Conservation (phyloP, 2,329 filamentous ascomycete genomes). For the Penicillium sp. region DNA sequence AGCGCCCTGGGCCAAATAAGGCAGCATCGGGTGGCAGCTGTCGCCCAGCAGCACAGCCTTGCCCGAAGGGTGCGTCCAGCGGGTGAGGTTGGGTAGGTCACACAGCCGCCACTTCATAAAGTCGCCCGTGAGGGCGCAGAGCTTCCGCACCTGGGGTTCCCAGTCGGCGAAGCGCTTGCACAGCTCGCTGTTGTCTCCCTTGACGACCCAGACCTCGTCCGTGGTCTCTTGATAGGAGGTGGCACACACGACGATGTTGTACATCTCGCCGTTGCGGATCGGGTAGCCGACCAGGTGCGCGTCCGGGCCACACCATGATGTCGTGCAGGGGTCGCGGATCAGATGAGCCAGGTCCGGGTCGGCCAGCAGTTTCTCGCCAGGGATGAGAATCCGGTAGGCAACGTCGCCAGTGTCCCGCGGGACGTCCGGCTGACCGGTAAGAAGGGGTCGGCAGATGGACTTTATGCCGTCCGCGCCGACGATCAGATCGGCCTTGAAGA, state of each 20-base stretch:
- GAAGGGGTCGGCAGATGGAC: constrained; percentile 23
- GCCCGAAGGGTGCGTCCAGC: constrained; percentile 55
- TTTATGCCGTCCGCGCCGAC: constrained; percentile 22
- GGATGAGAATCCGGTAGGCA: constrained; percentile 37
- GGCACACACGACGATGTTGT: constrained; percentile 36
- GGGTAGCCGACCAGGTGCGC: constrained; percentile 37
- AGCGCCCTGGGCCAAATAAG: constrained; percentile 66
- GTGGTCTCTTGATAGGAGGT: constrained; percentile 20
- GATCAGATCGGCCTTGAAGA: constrained; percentile 13
- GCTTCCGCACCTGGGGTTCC: constrained; percentile 38
- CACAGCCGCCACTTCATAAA: constrained; percentile 66
- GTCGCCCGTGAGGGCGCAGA: constrained; percentile 44
- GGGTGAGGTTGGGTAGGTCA: constrained; percentile 56
- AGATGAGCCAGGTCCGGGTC: constrained; percentile 27
- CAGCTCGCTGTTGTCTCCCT: constrained; percentile 37
- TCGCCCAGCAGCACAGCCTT: constrained; percentile 61
- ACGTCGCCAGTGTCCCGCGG: constrained; percentile 35
- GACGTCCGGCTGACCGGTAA: constrained; percentile 26
- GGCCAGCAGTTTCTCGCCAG: constrained; percentile 27
- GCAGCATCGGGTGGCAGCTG: constrained; percentile 66
- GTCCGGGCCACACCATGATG: constrained; percentile 36
- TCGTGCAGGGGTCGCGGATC: constrained; percentile 29
- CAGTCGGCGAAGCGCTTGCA: constrained; percentile 35
- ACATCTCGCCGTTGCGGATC: constrained; percentile 31
- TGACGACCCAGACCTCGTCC: constrained; percentile 25